Base-by-base conservation (phyloP, 768 basidiomycete species). In the Leucosporidium creatinivorum region DNA sequence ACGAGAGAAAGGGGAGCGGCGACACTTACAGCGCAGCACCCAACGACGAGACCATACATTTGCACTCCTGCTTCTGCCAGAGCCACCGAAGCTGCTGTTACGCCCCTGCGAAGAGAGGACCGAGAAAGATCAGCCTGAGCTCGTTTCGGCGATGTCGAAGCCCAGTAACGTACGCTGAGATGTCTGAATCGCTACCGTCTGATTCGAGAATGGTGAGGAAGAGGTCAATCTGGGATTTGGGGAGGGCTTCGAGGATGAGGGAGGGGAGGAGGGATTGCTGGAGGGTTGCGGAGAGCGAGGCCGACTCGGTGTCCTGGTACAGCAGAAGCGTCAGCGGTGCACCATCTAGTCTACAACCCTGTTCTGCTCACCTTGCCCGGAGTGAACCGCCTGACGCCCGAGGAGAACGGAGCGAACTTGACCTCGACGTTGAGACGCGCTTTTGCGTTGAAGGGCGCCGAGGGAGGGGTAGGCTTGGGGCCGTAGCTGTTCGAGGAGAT, bases 351-450 rank as follows among this genome's bases (percentile, higher is more conserved):
- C 4, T 6, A 4, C 28, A 5, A 4, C 3, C 33, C 10, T 10
- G 33, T 0, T 2, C 62, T 67, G 70, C 87, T 79, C 79, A 94
- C 94, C 69, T 89, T 86, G 73, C 94, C 84, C 0, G 94, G 94
- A 10, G 89, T 63, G 57, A 65, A 87, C 76, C 88, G 82, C 72
- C 94, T 81, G 21, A 81, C 83, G 33, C 81, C 78, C 73, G 87
- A 91, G 12, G 96, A 91, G 77, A 94, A 99, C 0, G 96, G 96
- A 3, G 93, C 84, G 74, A 93, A 97, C 79, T 97, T 97, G 61
- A 98, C 90, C 79, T 98, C 93, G 10, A 99, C 89, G 67, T 92
- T 97, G 61, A 99, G 79, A 62, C 84, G 84, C 1, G 94, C 96
- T 66, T 85, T 87, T 73, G 97, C 73, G 44, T 78, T 78, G 70